A percentile compares a stretch with the other conserved stretches of the same genome.
These are phyloP conservation scores for Hypoxylon rubiginosum DNA, from an alignment of 2,329 filamentous ascomycete species.

Conservation along the genomic window DNA sequence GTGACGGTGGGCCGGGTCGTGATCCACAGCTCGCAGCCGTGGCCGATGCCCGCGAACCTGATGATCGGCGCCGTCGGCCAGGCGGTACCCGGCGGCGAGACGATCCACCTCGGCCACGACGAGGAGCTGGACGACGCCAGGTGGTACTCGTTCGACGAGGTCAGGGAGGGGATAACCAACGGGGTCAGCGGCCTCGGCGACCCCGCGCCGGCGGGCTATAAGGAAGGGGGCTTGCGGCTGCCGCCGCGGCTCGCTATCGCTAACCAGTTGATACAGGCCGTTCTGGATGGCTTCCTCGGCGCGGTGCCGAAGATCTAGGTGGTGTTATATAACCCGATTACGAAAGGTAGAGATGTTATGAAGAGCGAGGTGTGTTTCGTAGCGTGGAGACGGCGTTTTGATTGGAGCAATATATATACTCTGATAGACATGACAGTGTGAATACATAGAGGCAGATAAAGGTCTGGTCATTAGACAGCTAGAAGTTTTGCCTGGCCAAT, in stretches of 20 bases:
- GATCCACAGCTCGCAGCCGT: constrained; percentile 86
- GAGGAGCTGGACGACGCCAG: constrained; percentile 90
- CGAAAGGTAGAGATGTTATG: background rate
- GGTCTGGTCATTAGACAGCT: constrained; percentile 2
- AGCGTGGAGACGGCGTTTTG: background rate
- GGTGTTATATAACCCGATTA: constrained; percentile 36
- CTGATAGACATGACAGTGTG: background rate
- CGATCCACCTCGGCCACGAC: constrained; percentile 86
- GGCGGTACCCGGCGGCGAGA: constrained; percentile 82
- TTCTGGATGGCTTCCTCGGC: constrained; percentile 79
- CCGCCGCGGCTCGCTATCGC: constrained; percentile 93
- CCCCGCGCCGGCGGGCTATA: constrained; percentile 73
- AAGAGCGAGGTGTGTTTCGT: background rate
- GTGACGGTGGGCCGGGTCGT: constrained; percentile 82
- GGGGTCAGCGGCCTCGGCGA: constrained; percentile 78
- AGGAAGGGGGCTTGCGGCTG: constrained; percentile 81
- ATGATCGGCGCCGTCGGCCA: constrained; percentile 93
- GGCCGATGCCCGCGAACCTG: constrained; percentile 86
- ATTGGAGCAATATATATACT: background rate
- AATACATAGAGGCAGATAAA: constrained; percentile 5
- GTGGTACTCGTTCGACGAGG: constrained; percentile 88
- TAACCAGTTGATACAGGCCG: constrained; percentile 85
- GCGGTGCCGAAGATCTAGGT: constrained; percentile 66
- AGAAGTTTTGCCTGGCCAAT: background rate
- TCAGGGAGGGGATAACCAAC: constrained; percentile 77